phyloP scores from a whole-genome alignment of 345 rosid genomes.

The Bruguiera sexangula region DNA sequence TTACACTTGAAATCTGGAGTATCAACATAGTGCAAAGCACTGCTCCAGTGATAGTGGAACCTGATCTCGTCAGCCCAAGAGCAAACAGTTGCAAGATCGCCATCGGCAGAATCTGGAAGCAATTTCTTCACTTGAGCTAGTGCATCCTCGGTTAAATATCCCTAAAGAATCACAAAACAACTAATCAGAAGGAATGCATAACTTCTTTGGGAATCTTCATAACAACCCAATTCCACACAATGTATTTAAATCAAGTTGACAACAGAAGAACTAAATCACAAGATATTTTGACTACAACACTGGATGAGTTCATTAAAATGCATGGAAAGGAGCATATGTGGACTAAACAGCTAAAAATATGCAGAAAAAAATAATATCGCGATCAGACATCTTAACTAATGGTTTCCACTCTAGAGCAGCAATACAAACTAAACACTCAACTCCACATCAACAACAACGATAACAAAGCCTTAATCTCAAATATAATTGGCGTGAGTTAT shows the following conservation, averaged over 20 bases:
- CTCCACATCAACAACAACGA: too few relatives aligned
- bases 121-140: conserved; percentile 59
- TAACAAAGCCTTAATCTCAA: neutral
- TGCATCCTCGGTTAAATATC: conserved; percentile 63
- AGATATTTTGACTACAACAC: too few relatives aligned
- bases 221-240: neutral
- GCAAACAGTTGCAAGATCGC: conserved; percentile 84
- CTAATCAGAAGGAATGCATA: conserved; percentile 10
- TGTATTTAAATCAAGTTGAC: too few relatives aligned
- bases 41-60: conserved; percentile 69
- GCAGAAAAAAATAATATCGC: too few relatives aligned
- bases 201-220: neutral
- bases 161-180: conserved; percentile 32
- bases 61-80: conserved; percentile 87
- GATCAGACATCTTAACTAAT: too few relatives aligned
- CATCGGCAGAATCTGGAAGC: conserved; percentile 74
- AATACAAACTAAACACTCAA: too few relatives aligned
- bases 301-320: too few relatives aligned
- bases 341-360: too few relatives aligned
- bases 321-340: too few relatives aligned
- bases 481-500: too few relatives aligned
- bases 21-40: conserved; percentile 80
- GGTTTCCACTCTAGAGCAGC: too few relatives aligned
- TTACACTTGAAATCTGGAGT: conserved; percentile 92
- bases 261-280: too few relatives aligned